phyloP scores from a whole-genome alignment of 2,329 filamentous ascomycete genomes.

The Colletotrichum caudatum region DNA sequence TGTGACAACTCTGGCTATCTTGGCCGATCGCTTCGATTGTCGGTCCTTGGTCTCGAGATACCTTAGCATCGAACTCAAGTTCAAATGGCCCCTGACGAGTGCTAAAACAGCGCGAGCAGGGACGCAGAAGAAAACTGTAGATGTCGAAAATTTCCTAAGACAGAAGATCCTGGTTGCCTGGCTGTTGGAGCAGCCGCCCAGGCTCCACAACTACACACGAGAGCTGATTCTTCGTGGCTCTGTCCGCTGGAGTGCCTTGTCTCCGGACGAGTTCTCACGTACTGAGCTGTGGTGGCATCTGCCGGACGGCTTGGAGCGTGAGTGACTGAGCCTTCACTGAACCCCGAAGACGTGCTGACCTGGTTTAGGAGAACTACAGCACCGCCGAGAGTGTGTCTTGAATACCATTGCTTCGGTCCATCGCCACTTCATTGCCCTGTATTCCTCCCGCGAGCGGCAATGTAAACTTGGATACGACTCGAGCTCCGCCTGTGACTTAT shows the following conservation, averaged over 20 bases:
- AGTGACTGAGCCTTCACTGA: constrained; percentile 43
- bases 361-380: constrained; percentile 70
- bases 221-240: constrained; percentile 77
- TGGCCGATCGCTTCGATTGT: constrained; percentile 81
- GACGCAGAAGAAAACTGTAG: constrained; percentile 50
- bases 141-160: constrained; percentile 74
- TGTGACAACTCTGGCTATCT: constrained; percentile 74
- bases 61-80: constrained; percentile 61
- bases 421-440: constrained; percentile 74
- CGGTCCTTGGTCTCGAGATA: constrained; percentile 66
- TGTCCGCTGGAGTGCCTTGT: constrained; percentile 63
- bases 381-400: constrained; percentile 74
- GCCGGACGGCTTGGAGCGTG: constrained; percentile 75
- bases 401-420: constrained; percentile 78
- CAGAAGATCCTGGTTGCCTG: constrained; percentile 77
- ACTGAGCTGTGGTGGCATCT: constrained; percentile 78
- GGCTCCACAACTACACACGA: constrained; percentile 71
- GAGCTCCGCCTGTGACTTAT: constrained; percentile 78
- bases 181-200: constrained; percentile 71
- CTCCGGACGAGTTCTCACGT: constrained; percentile 47
- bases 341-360: constrained; percentile 6
- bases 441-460: constrained; percentile 74
- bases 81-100: constrained; percentile 65
- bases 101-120: constrained; percentile 55
- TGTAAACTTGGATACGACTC: constrained; percentile 82